Base-by-base conservation (phyloP, 1,284 basidiomycete genomes). In the Meira nashicola region DNA sequence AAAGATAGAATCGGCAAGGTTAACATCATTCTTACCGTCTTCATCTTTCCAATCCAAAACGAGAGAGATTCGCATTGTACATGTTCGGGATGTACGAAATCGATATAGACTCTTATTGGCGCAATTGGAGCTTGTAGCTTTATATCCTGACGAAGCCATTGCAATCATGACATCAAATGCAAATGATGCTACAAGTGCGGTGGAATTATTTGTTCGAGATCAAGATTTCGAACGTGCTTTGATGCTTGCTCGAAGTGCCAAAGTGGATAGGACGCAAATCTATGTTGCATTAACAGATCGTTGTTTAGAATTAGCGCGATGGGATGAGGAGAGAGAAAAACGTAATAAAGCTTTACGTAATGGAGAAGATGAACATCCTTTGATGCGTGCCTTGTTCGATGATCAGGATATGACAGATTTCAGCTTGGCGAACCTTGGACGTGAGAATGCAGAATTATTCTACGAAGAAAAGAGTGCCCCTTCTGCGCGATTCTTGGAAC, bases 211-310 rank as follows among this genome's bases (percentile, higher is more conserved):
- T 55, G 86, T 89, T 5, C 89, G 93, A 76, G 82, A 84, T 56
- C 89, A 87, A 66, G 83, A 85, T 65, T 93, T 89, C 77, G 89
- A 88, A 68, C 81, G 85, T 53, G 94, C 94, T 1, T 85, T 93
- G 79, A 79, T 85, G 8, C 85, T 86, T 25, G 93, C 90, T 0
- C 84, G 85, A 39, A 85, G 84, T 55, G 83, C 96, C 43, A 82
- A 84, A 28, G 86, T 92, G 28, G 92, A 96, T 79, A 89, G 94
- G 87, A 85, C 86, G 2, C 87, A 90, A 65, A 76, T 94, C 21
- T 96, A 97, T 76, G 83, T 85, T 41, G 84, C 86, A 59, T 81
- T 98, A 54, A 86, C 92, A 0, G 82, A 82, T 28, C 87, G 89
- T 72, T 95, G 92, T 74, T 80, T 95, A 1, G 65, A 63, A 15